Evolutionary conservation across 1,284 basidiomycete genomes (phyloP), one percentile per base, ranked within the genome.

Genomic region (Moniliella sp.): DNA sequence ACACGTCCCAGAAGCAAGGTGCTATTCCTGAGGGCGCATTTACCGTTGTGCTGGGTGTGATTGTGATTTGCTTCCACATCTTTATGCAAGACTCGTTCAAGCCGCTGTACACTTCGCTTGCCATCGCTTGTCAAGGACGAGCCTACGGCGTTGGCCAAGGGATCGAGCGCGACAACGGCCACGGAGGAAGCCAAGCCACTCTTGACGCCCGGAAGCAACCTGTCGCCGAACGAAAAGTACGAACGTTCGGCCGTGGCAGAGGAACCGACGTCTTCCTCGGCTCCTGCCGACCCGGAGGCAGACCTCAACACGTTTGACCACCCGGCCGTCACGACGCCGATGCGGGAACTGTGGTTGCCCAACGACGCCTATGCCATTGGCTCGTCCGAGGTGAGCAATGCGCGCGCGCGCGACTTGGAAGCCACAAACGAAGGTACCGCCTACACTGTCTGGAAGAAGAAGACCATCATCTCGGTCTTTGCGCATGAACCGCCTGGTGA

Each of bases 11-110:
- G n/a, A 36, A 15, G 14, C 46, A 47, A 29, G 41, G 46, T 23
- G 46, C 49, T 4, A 54, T 51, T 26, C 45, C 49, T 25, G 37
- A 54, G 26, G 50, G 34, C n/a, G n/a, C 69, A 16, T 62, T 91
- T 38, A 83, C 80, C 76, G 59, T 91, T 23, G 70, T 84, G 3
- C 64, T 93, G 28, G 78, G 91, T 43, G 63, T 73, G 9, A 47
- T 80, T 41, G 88, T 83, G 2, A 73, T 78, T 46, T n/a, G 72
- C 62, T 31, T 64, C 35, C 34, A 50, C 43, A 37, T 39, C 42
- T 36, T 42, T 54, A 63, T 42, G 61, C 61, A 32, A 64, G 59
- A 40, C 34, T 41, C 48, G 47, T 48, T 44, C 37, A 38, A 34
- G 30, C 23, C 35, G 39, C 42, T 54, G 25, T 40, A 46, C 36